These are phyloP conservation scores for Aspergillus pseudotamarii DNA, from an alignment of 2,329 filamentous ascomycete species.

Conservation along the genomic window DNA sequence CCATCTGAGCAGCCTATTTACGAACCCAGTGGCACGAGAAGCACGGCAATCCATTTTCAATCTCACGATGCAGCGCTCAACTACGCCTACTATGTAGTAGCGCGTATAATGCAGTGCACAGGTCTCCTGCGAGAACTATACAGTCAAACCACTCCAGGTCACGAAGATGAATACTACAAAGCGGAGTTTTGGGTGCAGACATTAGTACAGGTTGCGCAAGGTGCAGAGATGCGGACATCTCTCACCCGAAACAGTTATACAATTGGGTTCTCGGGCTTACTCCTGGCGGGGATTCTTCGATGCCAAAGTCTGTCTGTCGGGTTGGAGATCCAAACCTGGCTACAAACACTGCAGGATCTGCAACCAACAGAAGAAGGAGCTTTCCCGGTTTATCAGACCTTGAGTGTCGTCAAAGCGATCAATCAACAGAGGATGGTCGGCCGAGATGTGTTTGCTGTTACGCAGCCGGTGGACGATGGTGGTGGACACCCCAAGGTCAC, in stretches of 20 bases:
- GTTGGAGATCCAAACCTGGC: slow-evolving; percentile 23
- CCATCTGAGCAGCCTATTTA: slow-evolving; percentile 17
- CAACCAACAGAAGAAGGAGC: slow-evolving; percentile 29
- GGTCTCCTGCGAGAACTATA: slow-evolving; percentile 10
- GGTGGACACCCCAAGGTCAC: slow-evolving; percentile 26
- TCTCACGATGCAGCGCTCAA: slow-evolving; percentile 28
- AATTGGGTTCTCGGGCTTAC: slow-evolving; percentile 29
- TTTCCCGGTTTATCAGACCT: slow-evolving; percentile 28
- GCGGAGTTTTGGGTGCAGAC: slow-evolving; percentile 17
- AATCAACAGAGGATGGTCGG: slow-evolving; percentile 21
- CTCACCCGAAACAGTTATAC: slow-evolving; percentile 26
- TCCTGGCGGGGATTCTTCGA: slow-evolving; percentile 24
- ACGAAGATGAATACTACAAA: not conserved
- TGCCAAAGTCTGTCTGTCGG: slow-evolving; percentile 20
- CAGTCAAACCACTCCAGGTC: not conserved
- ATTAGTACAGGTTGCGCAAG: slow-evolving; percentile 20
- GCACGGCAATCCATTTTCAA: slow-evolving; percentile 10
- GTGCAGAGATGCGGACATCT: slow-evolving; percentile 17
- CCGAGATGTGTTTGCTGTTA: slow-evolving; percentile 22
- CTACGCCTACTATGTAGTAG: slow-evolving; percentile 27
- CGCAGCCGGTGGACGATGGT: slow-evolving; percentile 24
- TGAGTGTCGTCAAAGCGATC: slow-evolving; percentile 22
- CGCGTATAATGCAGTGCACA: slow-evolving; percentile 28
- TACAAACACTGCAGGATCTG: slow-evolving; percentile 16
- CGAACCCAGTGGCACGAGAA: not conserved